phyloP scores from a whole-genome alignment of 2,329 filamentous ascomycete genomes.

The Sporothrix protearum region DNA sequence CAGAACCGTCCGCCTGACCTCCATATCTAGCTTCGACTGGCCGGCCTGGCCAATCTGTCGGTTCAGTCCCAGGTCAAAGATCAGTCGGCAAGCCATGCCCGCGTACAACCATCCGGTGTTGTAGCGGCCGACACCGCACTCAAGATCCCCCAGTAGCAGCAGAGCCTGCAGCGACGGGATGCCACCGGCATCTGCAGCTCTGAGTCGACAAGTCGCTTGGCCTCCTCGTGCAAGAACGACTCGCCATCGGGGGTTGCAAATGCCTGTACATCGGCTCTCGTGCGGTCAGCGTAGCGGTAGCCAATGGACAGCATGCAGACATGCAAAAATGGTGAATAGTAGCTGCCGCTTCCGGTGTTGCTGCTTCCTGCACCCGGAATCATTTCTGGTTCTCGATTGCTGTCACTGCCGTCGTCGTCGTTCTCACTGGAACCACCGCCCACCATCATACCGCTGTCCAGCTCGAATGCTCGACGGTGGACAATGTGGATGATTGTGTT shows the following conservation, averaged over 20 bases:
- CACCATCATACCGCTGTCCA: conserved; percentile 20
- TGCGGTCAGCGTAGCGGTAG: conserved; percentile 26
- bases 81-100: conserved; percentile 26
- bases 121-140: conserved; percentile 28
- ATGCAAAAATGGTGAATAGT: conserved; percentile 27
- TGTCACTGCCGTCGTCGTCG: neutral
- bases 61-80: conserved; percentile 28
- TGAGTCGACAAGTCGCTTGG: conserved; percentile 25
- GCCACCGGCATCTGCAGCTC: conserved; percentile 27
- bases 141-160: conserved; percentile 26
- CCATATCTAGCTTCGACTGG: conserved; percentile 22
- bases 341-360: conserved; percentile 19
- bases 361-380: conserved; percentile 4
- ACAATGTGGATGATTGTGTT: conserved; percentile 29
- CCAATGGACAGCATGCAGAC: conserved; percentile 26
- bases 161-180: conserved; percentile 28
- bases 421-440: neutral
- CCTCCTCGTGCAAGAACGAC: conserved; percentile 28
- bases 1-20: conserved; percentile 27
- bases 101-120: conserved; percentile 28
- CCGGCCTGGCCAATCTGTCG: conserved; percentile 22
- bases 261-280: conserved; percentile 23
- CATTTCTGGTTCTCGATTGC: neutral
- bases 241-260: conserved; percentile 24
- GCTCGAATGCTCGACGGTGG: conserved; percentile 25